Evolutionary conservation across 2,329 filamentous ascomycete genomes (phyloP), one percentile per base, ranked within the genome.

Genomic region (Phialemoniopsis sp.): DNA sequence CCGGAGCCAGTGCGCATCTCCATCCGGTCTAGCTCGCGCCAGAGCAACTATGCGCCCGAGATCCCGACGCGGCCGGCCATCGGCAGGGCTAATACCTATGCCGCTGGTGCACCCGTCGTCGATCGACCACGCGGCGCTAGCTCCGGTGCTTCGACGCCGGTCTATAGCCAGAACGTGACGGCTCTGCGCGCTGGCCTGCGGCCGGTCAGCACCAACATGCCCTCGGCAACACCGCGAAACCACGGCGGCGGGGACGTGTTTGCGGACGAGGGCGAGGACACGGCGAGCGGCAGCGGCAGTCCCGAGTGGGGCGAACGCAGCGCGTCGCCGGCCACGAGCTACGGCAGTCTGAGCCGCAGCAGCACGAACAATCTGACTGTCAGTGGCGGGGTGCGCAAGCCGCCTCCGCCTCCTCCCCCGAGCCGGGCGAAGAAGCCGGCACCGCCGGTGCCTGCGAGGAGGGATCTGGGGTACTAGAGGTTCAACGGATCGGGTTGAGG

Each of bases 271-370:
- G 72, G 68, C 35, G 73, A 77, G 45, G 67, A 73, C 39, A 73
- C 67, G 9, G 58, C 59, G 8, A 73, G 70, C 46, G 70, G 68
- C 44, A 70, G 71, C 44, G 70, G 67, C 30, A 77, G 73, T 29
- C 71, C 72, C 1, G 68, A 73, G 39, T 72, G 67, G 9, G 64
- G 61, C 15, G 68, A 73, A 34, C 68, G 70, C 39, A 72, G 70
- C 49, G 62, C 73, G 41, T 79, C 74, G 48, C 75, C 76, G 0
- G 70, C 74, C 3, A 78, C 75, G 1, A 78, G 74, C 54, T 69
- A 73, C 41, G 73, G 70, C 43, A 78, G 74, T 53, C 51, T 76
- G 34, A 76, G 64, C 21, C 21, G 21, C 47, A 63, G 68, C 34
- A 74, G 63, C 39, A 58, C 67, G 9, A 68, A 64, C 46, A 62